Base-by-base conservation (phyloP, 192 early-diverging fungal genomes). In the Coemansia pectinata region DNA sequence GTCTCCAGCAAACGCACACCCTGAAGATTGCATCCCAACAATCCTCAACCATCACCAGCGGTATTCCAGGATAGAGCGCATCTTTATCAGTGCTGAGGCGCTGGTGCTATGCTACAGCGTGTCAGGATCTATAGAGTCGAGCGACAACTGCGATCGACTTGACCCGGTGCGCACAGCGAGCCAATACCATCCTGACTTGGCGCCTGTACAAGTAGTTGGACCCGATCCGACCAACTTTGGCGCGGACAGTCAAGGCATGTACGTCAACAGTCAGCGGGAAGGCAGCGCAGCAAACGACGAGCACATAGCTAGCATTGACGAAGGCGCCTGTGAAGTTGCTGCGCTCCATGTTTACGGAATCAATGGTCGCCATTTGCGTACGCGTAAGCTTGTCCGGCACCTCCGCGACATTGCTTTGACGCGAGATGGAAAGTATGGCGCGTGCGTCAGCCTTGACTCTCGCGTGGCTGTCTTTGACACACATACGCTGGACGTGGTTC, bases 381-480 rank as follows among this genome's bases (percentile, higher is more conserved):
- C 78, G 15, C 78, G 78, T 57, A 80, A 69, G 63, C 73, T 80
- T 25, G 69, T 69, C 3, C 78, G 69, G 23, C 69, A 62, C 25
- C 66, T 80, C n/a, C 65, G 70, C 41, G 78, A 80, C 63, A 75
- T 80, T 44, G 78, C 78, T 19, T 50, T 80, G 66, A 80, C 78
- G 12, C 58, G 21, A 15, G 78, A 80, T 50, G 78, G 78, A 45
- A 63, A 15, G 19, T 80, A 48, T 57, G 78, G 78, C 21, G 78
- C 66, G 6, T 74, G 69, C 23, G 78, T 80, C n/a, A 80, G 72
- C 70, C 34, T 36, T 6, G 73, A 80, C 48, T 71, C 78, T 62
- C 78, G 73, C 7, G 78, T 80, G 57, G 78, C 78, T 10, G 63
- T 80, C 0, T 80, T 80, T 42, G 73, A 75, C 42, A 63, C 65